Base-by-base conservation (phyloP, 495 filamentous ascomycete genomes). In the Aspergillus nanangensis region DNA sequence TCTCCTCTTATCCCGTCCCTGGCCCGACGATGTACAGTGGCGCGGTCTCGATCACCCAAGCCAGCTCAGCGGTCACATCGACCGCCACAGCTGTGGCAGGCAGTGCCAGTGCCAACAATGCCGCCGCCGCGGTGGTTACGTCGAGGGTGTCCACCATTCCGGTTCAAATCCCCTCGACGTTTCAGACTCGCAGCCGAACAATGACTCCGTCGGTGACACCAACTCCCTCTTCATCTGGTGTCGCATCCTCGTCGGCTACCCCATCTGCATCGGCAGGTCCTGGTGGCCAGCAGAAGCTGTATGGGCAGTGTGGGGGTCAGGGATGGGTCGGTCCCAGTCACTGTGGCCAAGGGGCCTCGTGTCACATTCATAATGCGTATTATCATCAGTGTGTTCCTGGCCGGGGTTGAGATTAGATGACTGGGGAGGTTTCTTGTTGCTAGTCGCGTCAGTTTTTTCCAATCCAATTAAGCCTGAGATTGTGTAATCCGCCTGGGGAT, bases 1-100 rank as follows among this genome's bases (percentile, higher is more conserved):
- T 71, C 18, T 50, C 65, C 8, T 50, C 49, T 22, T 78, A 78
- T 52, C 65, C 61, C 10, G 67, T 76, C 14, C 74, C 74, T 8
- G 73, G 76, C 1, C 74, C 74, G 7, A 44, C 52, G 18, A 49
- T 69, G 8, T 73, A 62, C 44, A 49, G 31, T 24, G 61, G 56
- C 10, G 58, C 51, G 22, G 46, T 49, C 19, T 35, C 47, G 32
- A 35, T 51, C 42, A 40, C 35, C 14, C 52, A 58, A 44, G 25
- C 46, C 35, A 53, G 39, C 32, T 61, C 57, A 10, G 49, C 50
- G 35, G 42, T 62, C 32, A 56, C 49, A 19, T 53, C 58, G 1
- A 53, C 56, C 32, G 51, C 51, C n/a, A 57, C 56, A 21, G 47
- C 45, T 19, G 36, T 35, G 22, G 38, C 23, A 25, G 46, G 38